Base-by-base conservation (phyloP, 768 basidiomycete species). In the Leucocoprinus birnbaumii region DNA sequence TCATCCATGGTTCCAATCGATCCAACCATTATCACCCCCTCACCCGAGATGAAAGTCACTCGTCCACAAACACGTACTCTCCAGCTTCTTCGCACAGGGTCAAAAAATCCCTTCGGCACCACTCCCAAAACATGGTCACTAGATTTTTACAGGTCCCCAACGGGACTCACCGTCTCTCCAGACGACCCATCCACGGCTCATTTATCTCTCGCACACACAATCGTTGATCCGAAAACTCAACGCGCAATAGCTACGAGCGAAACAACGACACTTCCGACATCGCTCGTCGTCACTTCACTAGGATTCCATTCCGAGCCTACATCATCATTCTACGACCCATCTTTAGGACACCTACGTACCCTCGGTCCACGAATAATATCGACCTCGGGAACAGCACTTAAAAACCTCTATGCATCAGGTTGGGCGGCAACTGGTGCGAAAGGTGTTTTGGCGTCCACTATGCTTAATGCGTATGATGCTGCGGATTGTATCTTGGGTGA, bases 391-490 rank as follows among this genome's bases (percentile, higher is more conserved):
- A 52, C 58, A 3, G 62, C 62, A 1, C 60, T 86, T 35, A 77
- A 74, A 35, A 83, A 82, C 55, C 75, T 95, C n/a, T 99, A 97
- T 65, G 88, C 92, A 1, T 87, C 91, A 1, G 96, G 96, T 9
- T 99, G 97, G 97, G 87, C 92, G 2, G 87, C 92, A 2, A 85
- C 82, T 2, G 96, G 96, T 34, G 94, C 97, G 0, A 86, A 83
- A 50, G 95, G 95, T 9, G 94, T 98, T 11, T 77, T 98, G 43
- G 94, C 93, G 1, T 78, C 86, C 2, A 97, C 97, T 31, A 94
- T 99, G 94, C 84, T 92, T 69, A 81, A 97, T 65, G 91, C 95
- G 19, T 93, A 94, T 65, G 77, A 79, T 2, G 84, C 91, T 2
- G 87, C 91, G 2, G 84, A 89, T 37, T 73, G 79, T 0, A 80